Conservation (phyloP, 352 stramenopile species). For the Globisporangium splendens region DNA sequence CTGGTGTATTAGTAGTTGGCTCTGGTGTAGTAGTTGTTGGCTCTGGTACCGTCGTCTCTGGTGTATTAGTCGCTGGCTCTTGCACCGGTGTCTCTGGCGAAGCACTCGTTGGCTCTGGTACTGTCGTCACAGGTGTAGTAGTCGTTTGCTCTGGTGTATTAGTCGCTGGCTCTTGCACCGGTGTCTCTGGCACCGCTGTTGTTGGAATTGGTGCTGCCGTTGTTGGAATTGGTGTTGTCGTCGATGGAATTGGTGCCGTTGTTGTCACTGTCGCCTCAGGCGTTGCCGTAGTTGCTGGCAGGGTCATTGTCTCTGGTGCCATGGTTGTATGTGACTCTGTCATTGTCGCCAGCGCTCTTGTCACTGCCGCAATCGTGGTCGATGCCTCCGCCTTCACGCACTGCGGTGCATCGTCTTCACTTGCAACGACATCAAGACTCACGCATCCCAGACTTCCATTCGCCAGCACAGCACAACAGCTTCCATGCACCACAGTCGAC, state of each 20-base stretch:
- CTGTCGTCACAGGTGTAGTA: no score
- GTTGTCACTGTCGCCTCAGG: background rate
- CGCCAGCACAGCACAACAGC: slow-evolving; percentile 38
- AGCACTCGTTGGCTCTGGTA: no score
- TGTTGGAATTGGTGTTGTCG: background rate
- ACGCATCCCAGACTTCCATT: slow-evolving; percentile 34
- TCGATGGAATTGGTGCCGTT: background rate
- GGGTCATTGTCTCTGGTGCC: no score
- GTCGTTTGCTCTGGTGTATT: background rate
- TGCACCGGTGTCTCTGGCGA: no score
- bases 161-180: background rate
- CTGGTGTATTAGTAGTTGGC: no score
- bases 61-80: background rate
- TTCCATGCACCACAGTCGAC: slow-evolving; percentile 20
- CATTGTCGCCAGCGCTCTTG: no score
- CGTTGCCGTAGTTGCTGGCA: background rate
- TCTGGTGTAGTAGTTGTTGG: slow-evolving; percentile 1
- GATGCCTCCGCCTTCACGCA: slow-evolving; percentile 7
- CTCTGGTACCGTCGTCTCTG: background rate
- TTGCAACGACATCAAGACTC: slow-evolving; percentile 5
- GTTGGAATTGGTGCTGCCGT: background rate
- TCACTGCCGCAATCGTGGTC: no score
- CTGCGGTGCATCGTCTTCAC: background rate
- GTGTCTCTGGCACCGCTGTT: no score
- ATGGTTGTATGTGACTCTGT: no score